Evolutionary conservation across 2,329 filamentous ascomycete species (phyloP), one percentile per base, ranked within the genome.

Genomic region (Beauveria medogensis): DNA sequence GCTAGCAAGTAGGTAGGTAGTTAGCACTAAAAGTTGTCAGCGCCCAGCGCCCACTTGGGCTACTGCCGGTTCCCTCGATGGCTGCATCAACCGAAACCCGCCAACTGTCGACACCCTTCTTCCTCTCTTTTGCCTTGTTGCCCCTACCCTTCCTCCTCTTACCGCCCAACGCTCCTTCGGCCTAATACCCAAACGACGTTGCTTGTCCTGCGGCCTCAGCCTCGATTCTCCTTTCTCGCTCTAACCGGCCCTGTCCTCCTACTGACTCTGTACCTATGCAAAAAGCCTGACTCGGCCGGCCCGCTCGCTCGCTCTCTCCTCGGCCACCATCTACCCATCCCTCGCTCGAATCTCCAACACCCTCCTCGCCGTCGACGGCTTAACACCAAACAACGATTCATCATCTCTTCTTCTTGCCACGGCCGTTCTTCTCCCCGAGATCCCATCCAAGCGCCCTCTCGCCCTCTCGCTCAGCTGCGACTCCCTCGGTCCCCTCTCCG

Each of bases 261-360:
- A 54, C 52, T 43, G 37, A 43, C 44, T 57, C 44, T 57, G 55
- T 22, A 57, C 48, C 44, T 44, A 57, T 48, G 55, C 44, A 48
- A 57, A 57, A 57, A 57, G 55, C 55, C 55, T 57, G 55, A 57
- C 55, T 57, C 55, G 55, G 55, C 55, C 44, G 55, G 55, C 55
- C 55, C 55, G 55, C 55, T 57, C 34, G 34, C 34, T 37, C 28
- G 44, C 55, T 57, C 55, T 47, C 44, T 57, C 30, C n/a, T 57
- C 16, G 55, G 44, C 55, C 55, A 28, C 44, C 44, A 16, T 48
- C 48, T 24, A 14, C 41, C 30, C 44, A 57, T 57, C 55, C 44
- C 44, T 48, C 55, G 22, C 34, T 48, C 55, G 55, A 57, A 20
- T 55, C 43, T 48, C 55, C 18, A 48, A 24, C 28, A 48, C 26